Conservation (phyloP, 306 rosid species). For the Oemleria cerasiformis region DNA sequence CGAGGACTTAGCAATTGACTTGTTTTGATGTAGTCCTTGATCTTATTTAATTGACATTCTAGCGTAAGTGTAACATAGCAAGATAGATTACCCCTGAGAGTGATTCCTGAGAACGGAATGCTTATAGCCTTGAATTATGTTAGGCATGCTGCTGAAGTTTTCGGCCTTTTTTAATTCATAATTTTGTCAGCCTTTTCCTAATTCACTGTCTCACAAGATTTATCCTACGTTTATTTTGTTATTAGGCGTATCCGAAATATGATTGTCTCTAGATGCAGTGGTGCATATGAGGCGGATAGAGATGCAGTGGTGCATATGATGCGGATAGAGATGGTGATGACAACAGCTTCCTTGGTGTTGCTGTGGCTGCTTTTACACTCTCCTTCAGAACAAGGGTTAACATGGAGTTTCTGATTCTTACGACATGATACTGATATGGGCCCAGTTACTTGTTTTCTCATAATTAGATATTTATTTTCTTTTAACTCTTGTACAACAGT, state of each 20-base stretch:
- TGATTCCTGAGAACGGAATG: not conserved
- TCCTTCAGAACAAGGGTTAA: slow-evolving; percentile 55
- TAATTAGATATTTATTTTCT: not conserved
- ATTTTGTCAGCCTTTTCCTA: not conserved
- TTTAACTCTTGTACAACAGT: slow-evolving; percentile 14
- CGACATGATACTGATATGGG: slow-evolving; percentile 12
- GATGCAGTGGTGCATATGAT: too few species aligned
- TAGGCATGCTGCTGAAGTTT: not conserved
- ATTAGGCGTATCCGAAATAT: slow-evolving; percentile 21
- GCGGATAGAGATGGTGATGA: slow-evolving; percentile 41
- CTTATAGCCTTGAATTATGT: not conserved
- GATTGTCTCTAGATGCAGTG: slow-evolving; percentile 37
- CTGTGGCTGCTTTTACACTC: slow-evolving; percentile 65
- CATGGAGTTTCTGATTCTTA: slow-evolving; percentile 49
- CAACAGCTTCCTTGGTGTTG: slow-evolving; percentile 43
- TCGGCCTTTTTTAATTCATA: slow-evolving; percentile 13
- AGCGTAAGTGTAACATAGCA: not conserved
- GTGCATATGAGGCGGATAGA: slow-evolving; percentile 38
- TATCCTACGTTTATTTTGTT: not conserved
- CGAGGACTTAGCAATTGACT: not conserved
- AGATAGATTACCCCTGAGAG: not conserved
- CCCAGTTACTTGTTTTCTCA: slow-evolving; percentile 13
- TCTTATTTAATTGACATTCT: not conserved
- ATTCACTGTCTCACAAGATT: slow-evolving; percentile 9
- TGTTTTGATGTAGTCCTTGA: not conserved